Evolutionary conservation across 176 grass and related monocot genomes (phyloP), one percentile per base, ranked within the genome.

Genomic region (Rhynchospora tenuis): DNA sequence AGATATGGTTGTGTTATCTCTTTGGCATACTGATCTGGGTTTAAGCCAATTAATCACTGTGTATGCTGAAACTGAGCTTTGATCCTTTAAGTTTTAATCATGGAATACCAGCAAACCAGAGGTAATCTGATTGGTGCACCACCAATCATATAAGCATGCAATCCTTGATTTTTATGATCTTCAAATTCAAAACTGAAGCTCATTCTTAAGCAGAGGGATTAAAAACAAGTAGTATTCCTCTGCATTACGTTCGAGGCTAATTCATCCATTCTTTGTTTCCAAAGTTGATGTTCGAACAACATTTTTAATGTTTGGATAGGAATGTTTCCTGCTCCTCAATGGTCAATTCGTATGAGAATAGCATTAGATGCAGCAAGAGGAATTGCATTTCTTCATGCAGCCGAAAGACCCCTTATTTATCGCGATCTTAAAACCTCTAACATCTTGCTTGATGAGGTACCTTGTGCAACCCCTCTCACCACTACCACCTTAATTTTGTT

Each of bases 361-460:
- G 93, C 87, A 0, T 70, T 87, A 5, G 87, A 88, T 81, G 90
- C 88, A 11, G 90, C 93, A 2, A 82, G 86, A 82, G 93, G 93
- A 0, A 87, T 95, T n/a, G 85, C 90, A 3, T 95, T 91, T 89
- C 93, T 95, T 62, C 93, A 95, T 69, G 93, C 88, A 0, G 82
- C 86, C 16, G 62, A 84, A 60, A 81, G 86, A 0, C 93, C 90
- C 46, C 68, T 95, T 82, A 95, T 95, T 75, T 95, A 95, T 87
- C 78, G 93, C 0, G 93, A 95, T 59, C 92, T 95, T 89, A 95
- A 95, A 86, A 91, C 90, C 84, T 95, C 93, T 24, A 93, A 93
- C 88, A 92, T 95, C 83, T 71, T 95, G 47, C 93, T 95, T 47
- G 90, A 93, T 88, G 75, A 26, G 52, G 92, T 94, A n/a, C 2